Evolutionary conservation across 305 asterid species (phyloP).

Genomic region (Fraxinus angustifolia): DNA sequence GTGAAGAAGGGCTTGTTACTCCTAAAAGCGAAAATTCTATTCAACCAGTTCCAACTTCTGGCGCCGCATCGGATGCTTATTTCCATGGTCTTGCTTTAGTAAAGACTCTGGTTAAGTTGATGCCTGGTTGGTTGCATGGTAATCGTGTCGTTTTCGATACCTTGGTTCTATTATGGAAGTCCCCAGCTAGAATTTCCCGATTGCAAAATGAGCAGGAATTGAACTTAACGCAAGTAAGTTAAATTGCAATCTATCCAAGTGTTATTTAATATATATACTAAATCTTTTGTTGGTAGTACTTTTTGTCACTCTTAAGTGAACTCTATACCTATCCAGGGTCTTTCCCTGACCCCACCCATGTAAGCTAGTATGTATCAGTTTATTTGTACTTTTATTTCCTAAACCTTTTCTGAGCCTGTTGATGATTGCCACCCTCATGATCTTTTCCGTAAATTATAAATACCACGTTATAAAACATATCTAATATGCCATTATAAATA

Average conservation of each 20-base stretch:
- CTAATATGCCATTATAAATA: neutral
- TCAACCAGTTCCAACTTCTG: slow-evolving; percentile 43
- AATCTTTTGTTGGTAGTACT: neutral
- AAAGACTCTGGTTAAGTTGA: slow-evolving; percentile 86
- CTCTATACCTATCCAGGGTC: neutral
- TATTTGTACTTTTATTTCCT: neutral
- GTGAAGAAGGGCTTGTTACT: slow-evolving; percentile 54
- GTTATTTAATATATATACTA: slow-evolving; percentile 2
- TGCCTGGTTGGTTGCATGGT: slow-evolving; percentile 97
- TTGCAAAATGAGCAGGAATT: slow-evolving; percentile 92
- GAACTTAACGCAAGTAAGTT: slow-evolving; percentile 86
- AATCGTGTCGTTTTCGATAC: slow-evolving; percentile 78
- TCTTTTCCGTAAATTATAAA: neutral
- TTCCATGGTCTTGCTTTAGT: slow-evolving; percentile 95
- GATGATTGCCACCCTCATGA: neutral
- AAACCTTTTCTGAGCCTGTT: neutral
- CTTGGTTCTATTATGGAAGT: slow-evolving; percentile 85
- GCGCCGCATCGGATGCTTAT: slow-evolving; percentile 75
- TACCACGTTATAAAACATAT: neutral
- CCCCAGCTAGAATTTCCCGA: slow-evolving; percentile 80
- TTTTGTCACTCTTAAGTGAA: neutral
- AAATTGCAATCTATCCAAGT: slow-evolving; percentile 14
- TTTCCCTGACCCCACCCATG: neutral
- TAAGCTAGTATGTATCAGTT: neutral
- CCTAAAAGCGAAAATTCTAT: slow-evolving; percentile 68